Evolutionary conservation across 257 asterid species (phyloP).

Genomic region (Solanum sejunctum): DNA sequence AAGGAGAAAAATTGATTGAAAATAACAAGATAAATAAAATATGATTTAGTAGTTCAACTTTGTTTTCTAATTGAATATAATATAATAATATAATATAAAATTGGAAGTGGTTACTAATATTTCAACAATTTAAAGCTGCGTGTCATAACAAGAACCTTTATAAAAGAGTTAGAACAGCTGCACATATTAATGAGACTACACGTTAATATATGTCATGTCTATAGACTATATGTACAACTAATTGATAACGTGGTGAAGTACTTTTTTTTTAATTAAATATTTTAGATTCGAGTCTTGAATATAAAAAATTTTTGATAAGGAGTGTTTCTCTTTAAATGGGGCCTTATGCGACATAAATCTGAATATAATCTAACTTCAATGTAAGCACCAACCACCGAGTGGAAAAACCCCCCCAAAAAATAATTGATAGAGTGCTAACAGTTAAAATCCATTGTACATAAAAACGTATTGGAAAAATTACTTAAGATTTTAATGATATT

Average conservation of each 20-base stretch:
- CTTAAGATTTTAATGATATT: too few species aligned
- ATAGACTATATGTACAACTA: not conserved
- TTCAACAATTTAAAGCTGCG: not conserved
- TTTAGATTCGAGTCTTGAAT: rapidly evolving
- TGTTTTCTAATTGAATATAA: not conserved
- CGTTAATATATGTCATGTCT: not conserved
- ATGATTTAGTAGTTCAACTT: not conserved
- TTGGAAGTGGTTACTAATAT: not conserved
- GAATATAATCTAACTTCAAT: too few species aligned
- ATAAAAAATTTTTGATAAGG: too few species aligned
- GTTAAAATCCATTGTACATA: too few species aligned
- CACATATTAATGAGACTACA: not conserved
- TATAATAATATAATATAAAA: too few species aligned
- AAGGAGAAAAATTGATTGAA: not conserved
- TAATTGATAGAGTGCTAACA: too few species aligned
- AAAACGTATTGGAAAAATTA: too few species aligned
- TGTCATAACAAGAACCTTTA: not conserved
- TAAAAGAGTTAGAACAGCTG: not conserved
- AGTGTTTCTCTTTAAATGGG: rapidly evolving
- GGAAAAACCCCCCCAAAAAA: rapidly evolving
- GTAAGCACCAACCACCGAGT: too few species aligned
- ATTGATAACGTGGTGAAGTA: too few species aligned
- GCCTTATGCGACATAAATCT: too few species aligned
- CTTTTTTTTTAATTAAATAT: rapidly evolving
- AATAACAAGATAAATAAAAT: not conserved